phyloP scores from a whole-genome alignment of 2,329 filamentous ascomycete species.

The Hymenoscyphus fructigenus region DNA sequence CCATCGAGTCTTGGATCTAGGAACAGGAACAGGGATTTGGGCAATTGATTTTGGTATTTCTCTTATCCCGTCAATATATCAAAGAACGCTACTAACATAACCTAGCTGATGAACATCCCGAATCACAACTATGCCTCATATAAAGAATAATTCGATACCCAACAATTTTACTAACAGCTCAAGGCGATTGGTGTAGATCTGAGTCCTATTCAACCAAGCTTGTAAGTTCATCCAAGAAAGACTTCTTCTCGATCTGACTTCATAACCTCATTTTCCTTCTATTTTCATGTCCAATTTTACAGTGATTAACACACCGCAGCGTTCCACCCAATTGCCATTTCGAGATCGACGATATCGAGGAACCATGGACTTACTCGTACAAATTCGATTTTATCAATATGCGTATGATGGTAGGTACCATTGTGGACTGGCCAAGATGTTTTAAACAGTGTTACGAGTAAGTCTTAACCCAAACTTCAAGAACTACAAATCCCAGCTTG shows the following conservation, averaged over 20 bases:
- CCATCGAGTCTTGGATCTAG: conserved; percentile 39
- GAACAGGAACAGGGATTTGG: conserved; percentile 60
- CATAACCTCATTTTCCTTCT: neutral
- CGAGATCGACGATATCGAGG: conserved; percentile 61
- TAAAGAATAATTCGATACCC: neutral
- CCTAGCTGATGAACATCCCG: conserved; percentile 17
- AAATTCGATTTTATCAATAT: conserved; percentile 61
- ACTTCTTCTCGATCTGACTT: too few relatives aligned
- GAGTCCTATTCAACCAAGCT: conserved; percentile 61
- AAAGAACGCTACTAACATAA: neutral
- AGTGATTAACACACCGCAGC: conserved; percentile 25
- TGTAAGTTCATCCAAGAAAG: conserved; percentile 12
- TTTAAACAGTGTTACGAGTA: conserved; percentile 19
- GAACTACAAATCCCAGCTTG: conserved; percentile 17
- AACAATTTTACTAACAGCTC: neutral
- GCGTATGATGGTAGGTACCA: conserved; percentile 35
- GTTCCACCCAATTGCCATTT: conserved; percentile 62
- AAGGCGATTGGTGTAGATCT: conserved; percentile 56
- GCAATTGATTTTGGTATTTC: conserved; percentile 53
- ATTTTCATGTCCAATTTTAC: too few relatives aligned
- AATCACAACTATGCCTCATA: conserved; percentile 12
- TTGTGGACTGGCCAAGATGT: conserved; percentile 18
- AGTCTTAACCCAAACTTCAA: conserved; percentile 7
- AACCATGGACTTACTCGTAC: conserved; percentile 44
- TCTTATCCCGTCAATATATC: conserved; percentile 12